phyloP scores from a whole-genome alignment of 345 rosid species.

The Reutealis trisperma region DNA sequence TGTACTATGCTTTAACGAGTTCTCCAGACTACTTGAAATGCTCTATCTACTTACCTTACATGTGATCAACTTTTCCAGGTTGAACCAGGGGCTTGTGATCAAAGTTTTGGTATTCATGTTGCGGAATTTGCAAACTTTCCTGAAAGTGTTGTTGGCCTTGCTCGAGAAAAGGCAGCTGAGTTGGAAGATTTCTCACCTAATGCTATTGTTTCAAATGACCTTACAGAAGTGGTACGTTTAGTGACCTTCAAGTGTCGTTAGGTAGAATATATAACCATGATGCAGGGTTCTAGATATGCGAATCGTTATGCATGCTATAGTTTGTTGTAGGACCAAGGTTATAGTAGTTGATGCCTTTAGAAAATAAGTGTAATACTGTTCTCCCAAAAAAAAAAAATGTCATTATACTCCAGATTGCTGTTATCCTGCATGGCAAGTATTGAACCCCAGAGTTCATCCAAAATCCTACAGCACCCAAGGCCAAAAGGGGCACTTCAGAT shows the following conservation, averaged over 20 bases:
- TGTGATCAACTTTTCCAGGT: conserved; percentile 47
- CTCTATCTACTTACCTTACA: conserved; percentile 16
- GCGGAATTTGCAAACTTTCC: conserved; percentile 98
- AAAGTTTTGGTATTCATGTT: conserved; percentile 98
- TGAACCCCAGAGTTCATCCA: not conserved
- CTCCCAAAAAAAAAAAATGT: no score
- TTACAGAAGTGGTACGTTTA: conserved; percentile 43
- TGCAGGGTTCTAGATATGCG: not conserved
- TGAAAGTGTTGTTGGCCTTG: conserved; percentile 84
- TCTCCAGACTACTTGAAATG: not conserved
- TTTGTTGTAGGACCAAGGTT: not conserved
- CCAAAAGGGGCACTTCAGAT: not conserved
- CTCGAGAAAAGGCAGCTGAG: conserved; percentile 94
- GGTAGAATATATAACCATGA: not conserved
- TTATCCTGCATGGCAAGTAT: not conserved
- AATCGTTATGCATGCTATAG: not conserved
- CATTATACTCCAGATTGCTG: not conserved
- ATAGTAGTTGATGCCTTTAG: not conserved
- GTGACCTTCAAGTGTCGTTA: not conserved
- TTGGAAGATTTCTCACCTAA: conserved; percentile 88
- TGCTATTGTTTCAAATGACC: conserved; percentile 46
- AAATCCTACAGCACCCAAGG: not conserved
- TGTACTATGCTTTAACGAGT: not conserved
- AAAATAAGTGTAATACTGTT: not conserved
- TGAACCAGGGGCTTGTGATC: conserved; percentile 96